Evolutionary conservation across 139 green algal genomes (phyloP), one percentile per base, ranked within the genome.

Genomic region (Pleodorina starrii): DNA sequence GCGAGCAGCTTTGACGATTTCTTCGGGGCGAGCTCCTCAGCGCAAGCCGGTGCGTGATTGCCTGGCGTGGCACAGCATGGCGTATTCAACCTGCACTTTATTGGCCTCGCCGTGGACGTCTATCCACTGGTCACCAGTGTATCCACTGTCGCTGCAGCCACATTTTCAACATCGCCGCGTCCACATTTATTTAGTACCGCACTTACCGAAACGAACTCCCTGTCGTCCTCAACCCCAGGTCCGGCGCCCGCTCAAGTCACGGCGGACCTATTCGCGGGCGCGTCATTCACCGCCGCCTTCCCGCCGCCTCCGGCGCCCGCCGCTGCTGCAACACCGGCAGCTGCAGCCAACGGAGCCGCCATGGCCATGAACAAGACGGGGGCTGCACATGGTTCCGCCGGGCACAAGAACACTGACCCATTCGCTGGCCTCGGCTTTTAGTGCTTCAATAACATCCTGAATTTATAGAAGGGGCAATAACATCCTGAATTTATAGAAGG

Each of bases 371-470:
- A 83, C 50, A 83, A 77, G 76, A 44, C 44, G 32, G 68, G 77
- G 32, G 38, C 76, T 7, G 72, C 82, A 17, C 43, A 91, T 68
- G 84, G 79, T 36, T 38, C 79, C 43, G 38, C 84, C 42, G 66
- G 89, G 36, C 60, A 92, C 40, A 91, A 89, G 72, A 73, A 43
- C 3, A 78, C 89, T 5, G 93, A 95, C 73, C 93, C 93, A 0
- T 95, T 95, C 85, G 93, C 91, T 0, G 93, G 94, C n/a, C 85
- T 95, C 29, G 89, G 84, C 21, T 59, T 91, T 21, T 83, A 4
- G 29, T 66, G 54, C 29, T 60, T 60, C 54, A 66, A 32, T 66
- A 12, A 60, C 17, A 17, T 60, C 50, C 17, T 66, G n/a, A n/a
- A n/a, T n/a, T n/a, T n/a, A n/a, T n/a, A n/a, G n/a, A n/a, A n/a